A percentile compares a stretch with the other conserved stretches of the same genome.
These are phyloP conservation scores for Annulohypoxylon moriforme DNA, from an alignment of 495 filamentous ascomycete species.

Conservation along the genomic window DNA sequence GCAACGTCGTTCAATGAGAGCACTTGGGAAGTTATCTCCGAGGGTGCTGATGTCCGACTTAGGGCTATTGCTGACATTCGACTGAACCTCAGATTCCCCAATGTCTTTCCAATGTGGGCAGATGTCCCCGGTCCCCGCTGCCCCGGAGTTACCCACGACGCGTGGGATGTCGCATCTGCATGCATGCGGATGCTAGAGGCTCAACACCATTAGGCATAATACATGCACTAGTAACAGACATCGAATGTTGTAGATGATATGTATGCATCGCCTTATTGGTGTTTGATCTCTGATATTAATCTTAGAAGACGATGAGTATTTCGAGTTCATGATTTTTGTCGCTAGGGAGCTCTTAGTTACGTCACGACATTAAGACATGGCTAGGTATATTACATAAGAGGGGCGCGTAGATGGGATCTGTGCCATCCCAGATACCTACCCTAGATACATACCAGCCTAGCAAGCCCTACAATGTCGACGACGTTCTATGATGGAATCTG, in stretches of 20 bases:
- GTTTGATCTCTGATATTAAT: background rate
- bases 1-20: constrained; percentile 10
- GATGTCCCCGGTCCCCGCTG: constrained; percentile 39
- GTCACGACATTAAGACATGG: background rate
- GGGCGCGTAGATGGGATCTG: constrained; percentile 24
- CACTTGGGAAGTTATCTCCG: constrained; percentile 30
- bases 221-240: background rate
- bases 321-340: background rate
- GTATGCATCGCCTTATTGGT: background rate
- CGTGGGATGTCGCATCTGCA: constrained; percentile 37
- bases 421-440: constrained; percentile 31
- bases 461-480: background rate
- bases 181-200: constrained; percentile 31
- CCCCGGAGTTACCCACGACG: constrained; percentile 41
- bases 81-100: constrained; percentile 16
- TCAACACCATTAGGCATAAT: constrained; percentile 25
- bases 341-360: background rate
- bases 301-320: background rate
- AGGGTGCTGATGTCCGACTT: constrained; percentile 4
- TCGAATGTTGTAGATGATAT: background rate
- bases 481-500: background rate
- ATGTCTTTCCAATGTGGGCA: constrained; percentile 17
- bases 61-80: constrained; percentile 12
- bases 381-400: constrained; percentile 9
- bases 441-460: background rate